Evolutionary conservation across 495 filamentous ascomycete genomes (phyloP).

Genomic region (Friedmanniomyces endolithicus): DNA sequence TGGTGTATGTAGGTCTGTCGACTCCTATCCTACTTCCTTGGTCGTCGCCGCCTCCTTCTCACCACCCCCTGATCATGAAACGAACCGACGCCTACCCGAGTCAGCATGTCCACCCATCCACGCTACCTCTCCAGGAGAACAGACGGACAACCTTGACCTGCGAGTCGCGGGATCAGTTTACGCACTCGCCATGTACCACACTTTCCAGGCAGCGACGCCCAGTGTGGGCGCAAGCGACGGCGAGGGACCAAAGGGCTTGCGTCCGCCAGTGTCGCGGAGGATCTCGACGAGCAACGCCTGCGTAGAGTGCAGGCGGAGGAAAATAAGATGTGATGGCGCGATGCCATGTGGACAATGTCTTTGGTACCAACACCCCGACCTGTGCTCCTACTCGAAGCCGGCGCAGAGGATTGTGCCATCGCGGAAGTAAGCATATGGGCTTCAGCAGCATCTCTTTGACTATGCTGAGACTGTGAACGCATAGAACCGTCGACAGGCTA

Average conservation of each 20-base stretch:
- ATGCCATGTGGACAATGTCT: conserved; percentile 14
- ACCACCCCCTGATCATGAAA: not conserved
- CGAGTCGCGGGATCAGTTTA: not conserved
- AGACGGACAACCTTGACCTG: not conserved
- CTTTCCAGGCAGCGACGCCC: conserved; percentile 9
- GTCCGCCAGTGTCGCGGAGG: not conserved
- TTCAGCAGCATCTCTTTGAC: not conserved
- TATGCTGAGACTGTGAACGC: not conserved
- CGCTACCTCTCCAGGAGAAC: not conserved
- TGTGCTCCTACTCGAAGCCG: conserved; percentile 29
- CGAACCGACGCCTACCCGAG: not conserved
- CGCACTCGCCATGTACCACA: conserved; percentile 12
- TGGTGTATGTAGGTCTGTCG: too few species aligned
- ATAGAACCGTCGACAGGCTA: conserved; percentile 27
- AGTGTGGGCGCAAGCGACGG: not conserved
- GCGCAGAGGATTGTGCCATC: conserved; percentile 28
- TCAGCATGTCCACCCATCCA: not conserved
- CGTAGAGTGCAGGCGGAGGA: conserved; percentile 17
- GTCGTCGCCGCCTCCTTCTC: not conserved
- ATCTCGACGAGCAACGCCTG: conserved; percentile 19
- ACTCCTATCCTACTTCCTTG: too few species aligned
- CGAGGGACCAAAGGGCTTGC: not conserved
- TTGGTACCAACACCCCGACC: conserved; percentile 30
- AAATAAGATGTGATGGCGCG: conserved; percentile 17
- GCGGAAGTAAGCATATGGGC: conserved; percentile 23